Conservation (phyloP, 2,329 filamentous ascomycete species). For the Emericellopsis cladophorae region DNA sequence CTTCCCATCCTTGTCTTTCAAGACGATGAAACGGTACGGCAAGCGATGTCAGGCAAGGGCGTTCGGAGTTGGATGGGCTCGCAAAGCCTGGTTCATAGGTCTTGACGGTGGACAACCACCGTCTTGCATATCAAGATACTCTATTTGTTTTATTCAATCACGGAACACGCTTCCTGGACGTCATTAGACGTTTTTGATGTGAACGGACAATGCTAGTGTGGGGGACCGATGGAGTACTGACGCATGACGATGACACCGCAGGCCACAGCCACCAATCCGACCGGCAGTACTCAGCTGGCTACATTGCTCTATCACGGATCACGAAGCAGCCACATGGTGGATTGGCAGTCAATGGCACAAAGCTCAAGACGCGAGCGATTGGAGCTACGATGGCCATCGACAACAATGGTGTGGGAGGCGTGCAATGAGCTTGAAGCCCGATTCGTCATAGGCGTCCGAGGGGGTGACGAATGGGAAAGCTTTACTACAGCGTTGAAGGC, state of each 20-base stretch:
- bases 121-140: constrained; percentile 26
- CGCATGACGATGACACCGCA: too few relatives aligned
- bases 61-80: constrained; percentile 2
- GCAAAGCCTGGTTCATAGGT: constrained; percentile 20
- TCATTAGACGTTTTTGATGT: too few relatives aligned
- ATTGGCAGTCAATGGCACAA: too few relatives aligned
- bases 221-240: too few relatives aligned
- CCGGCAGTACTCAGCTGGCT: too few relatives aligned
- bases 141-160: background rate
- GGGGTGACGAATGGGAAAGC: background rate
- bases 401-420: background rate
- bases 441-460: background rate
- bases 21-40: background rate
- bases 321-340: too few relatives aligned
- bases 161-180: too few relatives aligned
- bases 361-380: too few relatives aligned
- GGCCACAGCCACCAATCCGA: too few relatives aligned
- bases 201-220: too few relatives aligned
- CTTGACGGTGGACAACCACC: constrained; percentile 31
- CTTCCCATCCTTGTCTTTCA: background rate
- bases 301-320: too few relatives aligned
- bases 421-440: background rate
- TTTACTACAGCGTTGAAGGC: background rate
- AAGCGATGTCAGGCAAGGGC: constrained; percentile 1
- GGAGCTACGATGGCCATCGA: background rate